A percentile compares a stretch with the other conserved stretches of the same genome.
phyloP scores from a whole-genome alignment of 2,329 filamentous ascomycete species.

The Nemania abortiva region DNA sequence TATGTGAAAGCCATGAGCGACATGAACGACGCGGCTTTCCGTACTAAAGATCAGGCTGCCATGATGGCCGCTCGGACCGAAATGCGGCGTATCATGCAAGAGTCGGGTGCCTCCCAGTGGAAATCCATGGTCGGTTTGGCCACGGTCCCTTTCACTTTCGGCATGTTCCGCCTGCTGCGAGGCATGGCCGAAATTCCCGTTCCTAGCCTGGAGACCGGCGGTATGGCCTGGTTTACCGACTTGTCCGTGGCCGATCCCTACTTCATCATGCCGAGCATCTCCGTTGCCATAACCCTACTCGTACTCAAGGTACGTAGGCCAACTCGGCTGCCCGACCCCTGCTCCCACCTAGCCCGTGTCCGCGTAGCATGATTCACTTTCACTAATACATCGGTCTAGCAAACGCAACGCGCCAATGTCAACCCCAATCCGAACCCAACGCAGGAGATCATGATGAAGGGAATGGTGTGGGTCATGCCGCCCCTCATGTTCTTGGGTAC shows the following conservation, averaged over 20 bases:
- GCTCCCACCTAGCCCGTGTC: neutral
- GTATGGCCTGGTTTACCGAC: constrained; percentile 82
- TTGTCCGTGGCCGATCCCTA: constrained; percentile 81
- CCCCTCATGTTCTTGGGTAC: constrained; percentile 60
- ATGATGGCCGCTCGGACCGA: constrained; percentile 61
- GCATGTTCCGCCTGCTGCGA: constrained; percentile 81
- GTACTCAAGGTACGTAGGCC: constrained; percentile 67
- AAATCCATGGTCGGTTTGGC: constrained; percentile 68
- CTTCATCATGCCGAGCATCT: constrained; percentile 76
- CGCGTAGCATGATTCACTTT: constrained; percentile 1
- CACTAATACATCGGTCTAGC: constrained; percentile 36
- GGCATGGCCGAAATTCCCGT: constrained; percentile 84
- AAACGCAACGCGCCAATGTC: constrained; percentile 42
- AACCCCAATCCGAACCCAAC: constrained; percentile 46
- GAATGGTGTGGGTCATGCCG: constrained; percentile 59
- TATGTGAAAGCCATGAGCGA: constrained; percentile 65
- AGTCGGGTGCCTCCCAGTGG: constrained; percentile 65
- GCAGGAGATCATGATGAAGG: constrained; percentile 55
- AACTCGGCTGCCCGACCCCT: too few relatives aligned
- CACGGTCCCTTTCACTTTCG: constrained; percentile 77
- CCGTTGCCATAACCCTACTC: constrained; percentile 67
- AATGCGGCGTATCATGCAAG: constrained; percentile 63
- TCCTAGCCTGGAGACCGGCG: constrained; percentile 78
- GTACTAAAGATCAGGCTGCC: constrained; percentile 59
- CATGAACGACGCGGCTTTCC: constrained; percentile 58